Conservation (phyloP, 2,329 filamentous ascomycete genomes). For the Diaporthe capsici region DNA sequence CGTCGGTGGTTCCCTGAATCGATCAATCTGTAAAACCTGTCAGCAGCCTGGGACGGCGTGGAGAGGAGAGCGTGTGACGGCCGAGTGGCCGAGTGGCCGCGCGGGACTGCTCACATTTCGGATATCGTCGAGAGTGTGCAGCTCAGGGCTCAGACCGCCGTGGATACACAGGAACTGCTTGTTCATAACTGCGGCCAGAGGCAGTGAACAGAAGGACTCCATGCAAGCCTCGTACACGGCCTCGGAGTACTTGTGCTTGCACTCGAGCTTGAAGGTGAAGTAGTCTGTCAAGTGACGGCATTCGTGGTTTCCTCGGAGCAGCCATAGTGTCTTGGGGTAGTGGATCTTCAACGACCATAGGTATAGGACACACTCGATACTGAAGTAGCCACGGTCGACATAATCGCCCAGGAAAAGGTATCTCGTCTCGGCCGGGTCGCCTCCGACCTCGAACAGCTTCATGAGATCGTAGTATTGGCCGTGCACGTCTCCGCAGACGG, state of each 20-base stretch:
- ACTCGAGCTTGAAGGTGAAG: constrained; percentile 99
- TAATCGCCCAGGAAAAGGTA: constrained; percentile 99
- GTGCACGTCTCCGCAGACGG: constrained; percentile 97
- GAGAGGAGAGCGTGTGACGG: not conserved
- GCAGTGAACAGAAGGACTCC: constrained; percentile 96
- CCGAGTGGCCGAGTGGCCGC: constrained; percentile 17
- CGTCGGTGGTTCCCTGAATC: constrained; percentile 96
- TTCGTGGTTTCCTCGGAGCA: constrained; percentile 97
- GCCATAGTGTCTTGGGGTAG: constrained; percentile 97
- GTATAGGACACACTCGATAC: constrained; percentile 98
- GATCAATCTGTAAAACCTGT: constrained; percentile 79
- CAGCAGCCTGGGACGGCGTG: constrained; percentile 37
- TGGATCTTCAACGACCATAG: constrained; percentile 99
- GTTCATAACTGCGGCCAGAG: constrained; percentile 98
- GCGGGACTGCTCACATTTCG: constrained; percentile 75
- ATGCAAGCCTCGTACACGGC: constrained; percentile 97
- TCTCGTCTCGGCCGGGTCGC: constrained; percentile 94
- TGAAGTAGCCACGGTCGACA: constrained; percentile 98
- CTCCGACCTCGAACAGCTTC: constrained; percentile 99
- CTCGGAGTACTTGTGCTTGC: constrained; percentile 99
- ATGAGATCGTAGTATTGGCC: constrained; percentile 99
- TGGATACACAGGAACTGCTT: constrained; percentile 99
- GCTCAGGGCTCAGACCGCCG: constrained; percentile 93
- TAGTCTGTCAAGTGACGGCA: constrained; percentile 99
- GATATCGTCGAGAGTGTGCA: constrained; percentile 95